A percentile compares a stretch with the other conserved stretches of the same genome.
These are phyloP conservation scores for Chrysoporthe cubensis DNA, from an alignment of 2,329 filamentous ascomycete genomes.

Conservation along the genomic window DNA sequence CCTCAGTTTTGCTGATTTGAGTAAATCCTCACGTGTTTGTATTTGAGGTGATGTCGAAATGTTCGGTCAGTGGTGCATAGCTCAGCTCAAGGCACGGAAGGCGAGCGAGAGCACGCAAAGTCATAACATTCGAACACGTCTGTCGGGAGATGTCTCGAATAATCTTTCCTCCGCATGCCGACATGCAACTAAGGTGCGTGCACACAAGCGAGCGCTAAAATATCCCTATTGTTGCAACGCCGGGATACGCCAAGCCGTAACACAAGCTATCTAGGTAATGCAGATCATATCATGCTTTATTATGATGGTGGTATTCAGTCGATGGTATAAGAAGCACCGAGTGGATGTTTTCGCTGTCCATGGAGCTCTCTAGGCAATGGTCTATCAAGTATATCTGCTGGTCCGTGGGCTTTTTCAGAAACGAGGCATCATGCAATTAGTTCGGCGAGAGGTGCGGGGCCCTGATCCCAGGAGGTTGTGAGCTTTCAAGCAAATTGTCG, in stretches of 20 bases:
- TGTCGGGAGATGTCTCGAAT: not conserved
- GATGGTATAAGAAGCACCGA: not conserved
- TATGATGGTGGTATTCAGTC: not conserved
- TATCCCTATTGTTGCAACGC: not conserved
- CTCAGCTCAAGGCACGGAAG: not conserved
- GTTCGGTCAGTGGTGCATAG: too few species aligned
- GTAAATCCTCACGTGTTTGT: not conserved
- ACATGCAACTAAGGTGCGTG: not conserved
- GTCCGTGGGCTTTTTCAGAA: not conserved
- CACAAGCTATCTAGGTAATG: not conserved
- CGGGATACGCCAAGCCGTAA: constrained; percentile 4
- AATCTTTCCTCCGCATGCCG: not conserved
- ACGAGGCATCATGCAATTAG: too few species aligned
- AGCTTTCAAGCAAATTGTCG: too few species aligned
- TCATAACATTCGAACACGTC: not conserved
- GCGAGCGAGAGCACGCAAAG: not conserved
- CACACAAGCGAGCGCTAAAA: not conserved
- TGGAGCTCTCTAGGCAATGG: not conserved
- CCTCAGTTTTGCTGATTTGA: not conserved
- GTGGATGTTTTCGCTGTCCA: not conserved
- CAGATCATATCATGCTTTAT: not conserved
- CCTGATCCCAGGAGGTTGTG: too few species aligned
- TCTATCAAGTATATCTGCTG: not conserved
- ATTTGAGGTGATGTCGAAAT: not conserved
- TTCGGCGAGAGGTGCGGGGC: too few species aligned